These are phyloP conservation scores for Cryptococcus floricola DNA, from an alignment of 1,284 basidiomycete genomes.

Conservation along the genomic window DNA sequence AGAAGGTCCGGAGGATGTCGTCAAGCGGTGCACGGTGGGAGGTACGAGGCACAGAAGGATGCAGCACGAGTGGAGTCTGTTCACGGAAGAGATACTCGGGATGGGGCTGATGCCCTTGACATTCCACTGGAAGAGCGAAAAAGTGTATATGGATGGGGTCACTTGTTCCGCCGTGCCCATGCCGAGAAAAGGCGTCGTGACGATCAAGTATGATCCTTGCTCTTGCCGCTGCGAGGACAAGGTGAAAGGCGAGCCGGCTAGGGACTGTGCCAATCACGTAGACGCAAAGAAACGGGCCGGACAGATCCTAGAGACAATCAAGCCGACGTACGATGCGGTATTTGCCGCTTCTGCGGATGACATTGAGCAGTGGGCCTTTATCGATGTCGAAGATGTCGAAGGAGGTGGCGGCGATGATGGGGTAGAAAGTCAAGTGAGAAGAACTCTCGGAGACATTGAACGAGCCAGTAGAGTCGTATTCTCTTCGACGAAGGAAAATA, in stretches of 20 bases:
- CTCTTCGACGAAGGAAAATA: not conserved
- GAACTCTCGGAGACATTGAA: not conserved
- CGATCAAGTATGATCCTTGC: not conserved
- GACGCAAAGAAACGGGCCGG: not conserved
- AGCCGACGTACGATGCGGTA: not conserved
- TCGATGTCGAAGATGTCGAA: not conserved
- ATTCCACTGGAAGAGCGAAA: not conserved
- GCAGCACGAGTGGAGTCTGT: constrained; percentile 3
- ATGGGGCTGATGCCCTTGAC: not conserved
- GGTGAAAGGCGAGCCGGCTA: not conserved
- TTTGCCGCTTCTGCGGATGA: not conserved
- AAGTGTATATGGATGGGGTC: not conserved
- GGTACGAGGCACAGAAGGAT: not conserved
- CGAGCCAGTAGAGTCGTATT: not conserved
- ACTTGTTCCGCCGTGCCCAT: not conserved
- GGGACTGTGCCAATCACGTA: not conserved
- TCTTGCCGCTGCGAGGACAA: not conserved
- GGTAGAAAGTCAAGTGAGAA: not conserved
- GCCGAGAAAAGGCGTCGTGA: not conserved
- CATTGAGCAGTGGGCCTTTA: not conserved
- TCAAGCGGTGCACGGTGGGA: not conserved
- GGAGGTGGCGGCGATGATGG: not conserved
- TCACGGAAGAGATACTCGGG: not conserved
- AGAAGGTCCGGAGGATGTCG: not conserved
- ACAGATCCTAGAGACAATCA: constrained; percentile 2